Base-by-base conservation (phyloP, 2,329 filamentous ascomycete genomes). In the Hypoxylon rubiginosum region DNA sequence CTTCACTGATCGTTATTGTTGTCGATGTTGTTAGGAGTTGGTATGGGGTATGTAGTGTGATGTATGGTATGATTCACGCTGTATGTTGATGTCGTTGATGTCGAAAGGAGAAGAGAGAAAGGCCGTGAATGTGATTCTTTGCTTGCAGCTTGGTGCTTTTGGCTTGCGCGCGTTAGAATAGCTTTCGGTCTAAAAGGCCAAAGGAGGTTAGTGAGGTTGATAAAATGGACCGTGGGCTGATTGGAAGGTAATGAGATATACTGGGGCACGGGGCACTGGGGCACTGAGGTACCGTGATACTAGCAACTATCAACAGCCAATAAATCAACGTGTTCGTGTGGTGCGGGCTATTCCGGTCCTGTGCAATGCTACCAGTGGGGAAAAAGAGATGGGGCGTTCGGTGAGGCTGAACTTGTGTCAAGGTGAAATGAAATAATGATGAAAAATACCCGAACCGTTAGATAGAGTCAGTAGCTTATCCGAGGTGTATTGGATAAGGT, bases 331-430 rank as follows among this genome's bases (percentile, higher is more conserved):
- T 59, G 50, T 19, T 43, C 6, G 39, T 13, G 36, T 39, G n/a
- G 6, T 28, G 58, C 58, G 64, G 67, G 50, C 41, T 66, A 69
- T 66, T 60, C 66, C 64, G 67, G 64, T 60, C 21, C 21, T 26
- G 64, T 66, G 64, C 58, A 64, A 69, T 64, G 34, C 24, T 69
- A 41, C 57, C 21, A 24, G 21, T 63, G 55, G 62, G 51, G 62
- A 63, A 63, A 32, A 30, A 52, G 39, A 2, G n/a, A 43, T 43
- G 39, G 39, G 39, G 39, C n/a, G 39, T 66, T 62, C 48, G 59
- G 60, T 69, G 53, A 60, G 43, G 21, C 51, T 24, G n/a, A 53
- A 61, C 49, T 53, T 10, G 30, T 49, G 9, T 34, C 45, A 36
- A 66, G 58, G 64, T 66, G 48, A 53, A 24, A 60, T 24, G 21